Percentiles rank a stretch among this genome's conserved stretches.
phyloP scores from a whole-genome alignment of 2,329 filamentous ascomycete species.

The Fusarium denticulatum region DNA sequence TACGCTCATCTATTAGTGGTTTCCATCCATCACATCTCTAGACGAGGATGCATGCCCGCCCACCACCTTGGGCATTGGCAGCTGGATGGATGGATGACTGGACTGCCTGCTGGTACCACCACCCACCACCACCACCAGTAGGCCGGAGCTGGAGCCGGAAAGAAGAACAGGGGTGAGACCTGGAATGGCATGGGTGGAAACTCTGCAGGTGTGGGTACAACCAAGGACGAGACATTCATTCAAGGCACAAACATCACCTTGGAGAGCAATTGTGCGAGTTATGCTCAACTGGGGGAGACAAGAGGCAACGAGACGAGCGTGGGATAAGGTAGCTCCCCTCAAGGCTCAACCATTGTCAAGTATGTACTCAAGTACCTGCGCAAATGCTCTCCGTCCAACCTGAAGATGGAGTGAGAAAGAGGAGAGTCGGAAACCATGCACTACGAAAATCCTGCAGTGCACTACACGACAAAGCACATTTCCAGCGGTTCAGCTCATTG shows the following conservation, averaged over 20 bases:
- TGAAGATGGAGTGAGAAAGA: background rate
- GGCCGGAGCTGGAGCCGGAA: conserved; percentile 41
- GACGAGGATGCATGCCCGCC: conserved; percentile 17
- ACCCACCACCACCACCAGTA: conserved; percentile 31
- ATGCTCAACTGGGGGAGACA: conserved; percentile 20
- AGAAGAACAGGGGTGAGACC: conserved; percentile 30
- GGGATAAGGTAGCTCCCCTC: background rate
- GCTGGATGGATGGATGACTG: conserved; percentile 7
- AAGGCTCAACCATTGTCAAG: background rate
- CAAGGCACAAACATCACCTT: conserved; percentile 26
- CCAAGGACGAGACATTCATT: conserved; percentile 24
- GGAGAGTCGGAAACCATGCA: conserved; percentile 10
- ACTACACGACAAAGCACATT: background rate
- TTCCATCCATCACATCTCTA: conserved; percentile 17
- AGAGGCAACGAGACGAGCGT: conserved; percentile 24
- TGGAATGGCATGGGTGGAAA: conserved; percentile 15
- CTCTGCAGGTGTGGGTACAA: conserved; percentile 18
- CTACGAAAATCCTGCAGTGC: conserved; percentile 21
- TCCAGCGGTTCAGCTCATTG: conserved; percentile 6
- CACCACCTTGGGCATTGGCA: conserved; percentile 30
- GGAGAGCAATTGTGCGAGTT: conserved; percentile 31
- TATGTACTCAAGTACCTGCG: conserved; percentile 1
- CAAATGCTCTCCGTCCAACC: background rate
- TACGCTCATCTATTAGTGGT: conserved; percentile 1
- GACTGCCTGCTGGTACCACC: conserved; percentile 18